These are phyloP conservation scores for Persicaria tinctoria DNA, from an alignment of 148 eudicot species.

Conservation along the genomic window DNA sequence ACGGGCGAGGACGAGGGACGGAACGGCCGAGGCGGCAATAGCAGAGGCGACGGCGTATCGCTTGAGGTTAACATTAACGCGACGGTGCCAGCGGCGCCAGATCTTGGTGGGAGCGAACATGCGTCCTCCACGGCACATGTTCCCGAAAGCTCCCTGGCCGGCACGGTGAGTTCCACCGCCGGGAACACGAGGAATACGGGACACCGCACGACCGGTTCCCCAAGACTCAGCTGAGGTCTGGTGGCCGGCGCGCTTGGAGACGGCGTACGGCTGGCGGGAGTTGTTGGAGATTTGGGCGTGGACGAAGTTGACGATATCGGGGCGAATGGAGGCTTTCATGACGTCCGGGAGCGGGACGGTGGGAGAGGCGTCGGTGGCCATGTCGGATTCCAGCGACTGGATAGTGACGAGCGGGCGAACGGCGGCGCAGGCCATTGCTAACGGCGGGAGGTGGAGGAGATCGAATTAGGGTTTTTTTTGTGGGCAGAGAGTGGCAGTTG, in stretches of 20 bases:
- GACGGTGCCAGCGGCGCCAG: constrained; percentile 71
- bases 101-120: constrained; percentile 79
- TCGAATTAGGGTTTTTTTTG: constrained; percentile 3
- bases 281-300: constrained; percentile 32
- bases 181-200: constrained; percentile 68
- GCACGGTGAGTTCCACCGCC: constrained; percentile 95
- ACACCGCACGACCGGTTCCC: constrained; percentile 39
- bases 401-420: constrained; percentile 31
- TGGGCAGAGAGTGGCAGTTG: neutral
- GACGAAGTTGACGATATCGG: constrained; percentile 33
- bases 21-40: constrained; percentile 26
- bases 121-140: constrained; percentile 87
- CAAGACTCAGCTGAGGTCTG: constrained; percentile 43
- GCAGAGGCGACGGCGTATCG: constrained; percentile 34
- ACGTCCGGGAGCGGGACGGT: constrained; percentile 29
- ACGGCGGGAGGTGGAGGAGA: neutral
- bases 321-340: constrained; percentile 33
- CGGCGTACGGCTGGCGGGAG: constrained; percentile 40
- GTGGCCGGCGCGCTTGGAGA: constrained; percentile 31
- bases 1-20: constrained; percentile 24
- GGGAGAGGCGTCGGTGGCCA: constrained; percentile 25
- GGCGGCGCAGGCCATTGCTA: constrained; percentile 29
- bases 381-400: constrained; percentile 33
- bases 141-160: constrained; percentile 77
- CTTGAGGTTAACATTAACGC: constrained; percentile 25